Evolutionary conservation across 1,284 basidiomycete species (phyloP).

Genomic region (Ceratobasidium sp.): DNA sequence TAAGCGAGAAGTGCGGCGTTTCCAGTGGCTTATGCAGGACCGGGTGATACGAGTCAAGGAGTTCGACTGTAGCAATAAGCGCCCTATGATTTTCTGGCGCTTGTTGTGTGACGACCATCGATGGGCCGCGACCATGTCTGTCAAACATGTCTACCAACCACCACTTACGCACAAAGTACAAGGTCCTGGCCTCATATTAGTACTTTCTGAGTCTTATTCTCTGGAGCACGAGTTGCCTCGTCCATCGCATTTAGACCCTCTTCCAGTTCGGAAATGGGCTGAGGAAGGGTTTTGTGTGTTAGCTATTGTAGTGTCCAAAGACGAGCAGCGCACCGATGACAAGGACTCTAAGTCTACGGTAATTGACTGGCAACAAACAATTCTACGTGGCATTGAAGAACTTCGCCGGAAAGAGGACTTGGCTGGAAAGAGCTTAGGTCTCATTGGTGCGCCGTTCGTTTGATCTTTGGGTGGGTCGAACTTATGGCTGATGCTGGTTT

Average conservation of each 20-base stretch:
- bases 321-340: not conserved
- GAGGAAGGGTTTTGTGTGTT: conserved; percentile 38
- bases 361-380: not conserved
- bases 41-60: no score
- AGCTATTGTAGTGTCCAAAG: not conserved
- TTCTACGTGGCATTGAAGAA: not conserved
- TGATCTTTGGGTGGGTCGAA: not conserved
- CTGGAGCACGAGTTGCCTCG: not conserved
- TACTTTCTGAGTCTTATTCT: conserved; percentile 5
- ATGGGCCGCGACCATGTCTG: not conserved
- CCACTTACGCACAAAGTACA: conserved; percentile 22
- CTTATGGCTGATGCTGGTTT: not conserved
- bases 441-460: conserved; percentile 14
- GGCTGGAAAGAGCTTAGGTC: conserved; percentile 10
- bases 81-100: no score
- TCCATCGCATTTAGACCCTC: conserved; percentile 22
- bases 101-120: no score
- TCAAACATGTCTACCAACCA: conserved; percentile 19
- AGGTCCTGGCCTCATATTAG: conserved; percentile 27
- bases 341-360: not conserved
- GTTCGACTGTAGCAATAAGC: no score
- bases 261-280: conserved; percentile 34
- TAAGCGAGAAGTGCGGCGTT: no score
- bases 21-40: no score
- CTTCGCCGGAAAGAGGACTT: not conserved